These are phyloP conservation scores for Geotrichum reessii DNA, from an alignment of 1,139 yeast species.

Conservation along the genomic window DNA sequence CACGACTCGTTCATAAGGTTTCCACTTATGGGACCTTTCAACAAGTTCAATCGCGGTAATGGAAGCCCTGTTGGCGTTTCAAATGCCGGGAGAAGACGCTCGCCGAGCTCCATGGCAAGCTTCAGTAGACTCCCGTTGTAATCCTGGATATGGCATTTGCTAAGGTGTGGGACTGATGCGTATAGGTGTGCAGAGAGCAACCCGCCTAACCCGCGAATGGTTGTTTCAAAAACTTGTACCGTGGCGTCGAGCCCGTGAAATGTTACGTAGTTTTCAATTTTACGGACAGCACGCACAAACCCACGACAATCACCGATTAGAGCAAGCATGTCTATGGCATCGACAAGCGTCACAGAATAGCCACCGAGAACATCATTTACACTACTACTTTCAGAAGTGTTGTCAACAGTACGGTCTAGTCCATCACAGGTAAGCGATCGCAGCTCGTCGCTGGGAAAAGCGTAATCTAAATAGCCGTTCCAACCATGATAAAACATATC, in stretches of 20 bases:
- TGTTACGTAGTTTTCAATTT: slow-evolving; percentile 41
- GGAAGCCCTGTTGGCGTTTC: slow-evolving; percentile 59
- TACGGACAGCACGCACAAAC: slow-evolving; percentile 46
- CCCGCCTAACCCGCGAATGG: slow-evolving; percentile 76
- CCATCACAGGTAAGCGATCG: slow-evolving; percentile 67
- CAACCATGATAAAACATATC: slow-evolving; percentile 71
- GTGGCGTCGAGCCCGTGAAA: slow-evolving; percentile 57
- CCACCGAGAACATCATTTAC: slow-evolving; percentile 85
- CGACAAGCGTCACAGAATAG: slow-evolving; percentile 69
- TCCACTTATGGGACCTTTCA: slow-evolving; percentile 41
- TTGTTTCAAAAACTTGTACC: slow-evolving; percentile 81
- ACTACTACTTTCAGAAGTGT: slow-evolving; percentile 47
- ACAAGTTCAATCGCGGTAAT: slow-evolving; percentile 63
- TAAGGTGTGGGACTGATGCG: slow-evolving; percentile 50
- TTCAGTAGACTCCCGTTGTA: slow-evolving; percentile 69
- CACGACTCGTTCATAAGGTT: slow-evolving; percentile 10
- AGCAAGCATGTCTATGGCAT: slow-evolving; percentile 71
- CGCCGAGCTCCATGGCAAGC: slow-evolving; percentile 69
- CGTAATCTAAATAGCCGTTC: slow-evolving; percentile 59
- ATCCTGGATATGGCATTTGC: slow-evolving; percentile 38
- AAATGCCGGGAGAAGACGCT: slow-evolving; percentile 60
- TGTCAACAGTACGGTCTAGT: slow-evolving; percentile 54
- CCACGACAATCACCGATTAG: slow-evolving; percentile 58
- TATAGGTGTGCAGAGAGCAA: slow-evolving; percentile 69
- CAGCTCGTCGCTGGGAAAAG: slow-evolving; percentile 81